Base-by-base conservation (phyloP, 2,329 filamentous ascomycete species). In the Madurella fahalii region DNA sequence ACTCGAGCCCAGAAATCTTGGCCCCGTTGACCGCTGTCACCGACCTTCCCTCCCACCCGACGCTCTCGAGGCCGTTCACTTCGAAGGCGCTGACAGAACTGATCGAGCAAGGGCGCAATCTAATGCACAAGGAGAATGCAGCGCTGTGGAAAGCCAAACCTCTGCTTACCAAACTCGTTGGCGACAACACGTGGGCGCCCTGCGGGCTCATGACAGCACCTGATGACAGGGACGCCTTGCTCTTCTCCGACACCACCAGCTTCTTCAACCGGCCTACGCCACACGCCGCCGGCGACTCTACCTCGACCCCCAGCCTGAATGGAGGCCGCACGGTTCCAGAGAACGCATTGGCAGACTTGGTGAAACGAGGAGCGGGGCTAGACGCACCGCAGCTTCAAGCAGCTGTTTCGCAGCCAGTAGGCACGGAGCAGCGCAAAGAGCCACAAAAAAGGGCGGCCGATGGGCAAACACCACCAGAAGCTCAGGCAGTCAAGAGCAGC, bases 61-160 rank as follows among this genome's bases (percentile, higher is more conserved):
- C 86, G 20, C 75, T 92, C 40, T 89, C 87, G 57, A 78, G 84
- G 61, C 84, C 89, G 0, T 94, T 90, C 67, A 85, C 79, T 13
- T 89, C 87, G 47, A 85, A 82, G 61, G 88, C 86, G 11, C 77
- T 94, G 16, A 85, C 82, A 47, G 82, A 89, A 59, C 79, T 95
- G 52, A 82, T 86, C 16, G 77, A 77, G 43, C 85, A 92, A 70
- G 85, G 84, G 52, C 80, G 83, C 60, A 78, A 81, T 53, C 85
- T 89, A 62, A 83, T 90, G 75, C 83, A 89, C 54, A 86, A 87
- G 65, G 90, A 94, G 67, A 87, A 87, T 58, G 75, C 77, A 25
- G 84, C 85, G 5, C 73, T 93, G 11, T 89, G 86, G 81, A 84
- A 82, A 63, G 84, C 90, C 45, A 90, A 90, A 67, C 83, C 86